Base-by-base conservation (phyloP, 2,329 filamentous ascomycete genomes). In the Penicillium oxalicum region DNA sequence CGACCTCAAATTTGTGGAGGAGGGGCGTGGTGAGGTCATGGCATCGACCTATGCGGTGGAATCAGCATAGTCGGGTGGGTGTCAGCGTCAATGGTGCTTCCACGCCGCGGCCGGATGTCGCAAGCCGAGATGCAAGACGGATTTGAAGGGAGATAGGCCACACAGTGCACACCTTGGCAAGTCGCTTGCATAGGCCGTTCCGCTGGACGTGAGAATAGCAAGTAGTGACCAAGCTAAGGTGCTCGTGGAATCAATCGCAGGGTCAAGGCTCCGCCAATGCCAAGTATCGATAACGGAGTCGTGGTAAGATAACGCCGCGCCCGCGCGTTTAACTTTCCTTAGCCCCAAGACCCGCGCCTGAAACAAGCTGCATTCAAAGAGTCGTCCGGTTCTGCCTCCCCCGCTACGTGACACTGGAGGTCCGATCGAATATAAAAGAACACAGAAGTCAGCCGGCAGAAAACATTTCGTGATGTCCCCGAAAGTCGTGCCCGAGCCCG, bases 401-500 rank as follows among this genome's bases (percentile, higher is more conserved):
- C 18, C 18, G 18, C 18, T 18, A 18, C 18, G 18, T 18, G 18
- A 18, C 18, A 18, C 18, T 18, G 18, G 18, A 18, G 18, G 18
- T 18, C 18, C 18, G 18, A 18, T 18, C 18, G 18, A 18, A 18
- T 18, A 18, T 18, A 18, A 18, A 18, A 18, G 18, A 18, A 18
- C 18, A 18, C 2, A 11, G 13, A 28, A 28, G 18, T 24, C 29
- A 33, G 40, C 32, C 44, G 11, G 9, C 34, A 32, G 29, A 32
- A 24, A n/a, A 3, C 40, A 37, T 32, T 18, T 18, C 28, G 70
- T 13, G 43, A 96, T 97, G 91, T 87, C 91, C 26, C 91, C 93
- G 75, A 95, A 95, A 72, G 91, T 88, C 57, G 83, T 84, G 3
- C 85, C 88, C 13, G 93, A 93, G 48, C 81, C 86, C 57, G 87